Base-by-base conservation (phyloP, 2,329 filamentous ascomycete genomes). In the Neofusicoccum kwambonambiense region DNA sequence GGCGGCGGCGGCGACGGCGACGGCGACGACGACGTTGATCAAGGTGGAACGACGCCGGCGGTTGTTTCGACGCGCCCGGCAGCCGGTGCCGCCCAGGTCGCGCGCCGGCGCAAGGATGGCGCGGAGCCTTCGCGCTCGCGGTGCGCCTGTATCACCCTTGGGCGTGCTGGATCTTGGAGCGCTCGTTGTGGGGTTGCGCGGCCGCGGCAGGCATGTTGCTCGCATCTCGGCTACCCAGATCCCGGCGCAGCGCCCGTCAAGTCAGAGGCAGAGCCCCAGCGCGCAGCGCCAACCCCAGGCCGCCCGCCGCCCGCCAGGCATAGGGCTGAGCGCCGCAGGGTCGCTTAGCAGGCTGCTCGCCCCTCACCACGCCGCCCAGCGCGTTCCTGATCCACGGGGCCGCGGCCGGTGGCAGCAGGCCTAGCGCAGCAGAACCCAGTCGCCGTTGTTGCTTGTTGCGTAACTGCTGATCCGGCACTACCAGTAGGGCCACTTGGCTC, bases 381-480 rank as follows among this genome's bases (percentile, higher is more conserved):
- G 39, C 39, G 42, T 44, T 44, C 42, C 42, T 44, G 42, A 44
- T 44, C 42, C 42, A 8, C 42, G n/a, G 15, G 42, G 4, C 42
- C 42, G 42, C 13, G 13, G 42, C n/a, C 42, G 27, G 13, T 39
- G 42, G 56, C 27, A 15, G 37, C n/a, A 4, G 52, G 8, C 9
- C 7, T 3, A 19, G 31, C 7, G 50, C 31, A 37, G 34, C 34
- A 13, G 22, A 8, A 13, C 17, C 45, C 11, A 9, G 45, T 13
- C 47, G 47, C 57, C 31, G 60, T 34, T 34, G 50, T 39, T 64
- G 61, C 41, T 64, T 54, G 49, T 47, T 56, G 61, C 50, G 50
- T 50, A 54, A 56, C 61, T 45, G 41, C 39, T 52, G 39, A 19
- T 17, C 57, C 57, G 57, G 42, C 57, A 49, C 57, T 27, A 34